These are phyloP conservation scores for Wickerhamomyces mucosus DNA, from an alignment of 805 yeast genomes.

Conservation along the genomic window DNA sequence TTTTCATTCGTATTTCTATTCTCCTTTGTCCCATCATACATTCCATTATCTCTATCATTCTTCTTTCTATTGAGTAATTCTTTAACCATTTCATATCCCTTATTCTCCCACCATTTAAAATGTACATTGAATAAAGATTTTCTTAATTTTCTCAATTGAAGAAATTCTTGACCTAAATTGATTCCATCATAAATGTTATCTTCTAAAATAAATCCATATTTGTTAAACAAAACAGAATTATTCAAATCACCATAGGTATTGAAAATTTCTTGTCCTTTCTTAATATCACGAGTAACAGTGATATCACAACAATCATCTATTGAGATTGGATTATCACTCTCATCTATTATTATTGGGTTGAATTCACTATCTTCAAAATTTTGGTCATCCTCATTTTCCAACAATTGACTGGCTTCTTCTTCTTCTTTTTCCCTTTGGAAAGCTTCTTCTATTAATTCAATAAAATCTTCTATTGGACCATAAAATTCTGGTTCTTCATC, in stretches of 20 bases:
- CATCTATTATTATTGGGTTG: constrained; percentile 4
- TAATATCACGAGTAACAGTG: constrained; percentile 34
- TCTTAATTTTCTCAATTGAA: constrained; percentile 23
- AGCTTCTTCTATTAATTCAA: constrained; percentile 21
- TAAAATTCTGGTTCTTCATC: constrained; percentile 15
- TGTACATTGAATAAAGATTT: constrained; percentile 27
- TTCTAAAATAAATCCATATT: constrained; percentile 67
- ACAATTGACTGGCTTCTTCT: constrained; percentile 6
- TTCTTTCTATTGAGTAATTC: constrained; percentile 7
- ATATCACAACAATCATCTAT: constrained; percentile 67
- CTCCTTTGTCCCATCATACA: constrained; percentile 5
- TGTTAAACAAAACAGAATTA: constrained; percentile 55
- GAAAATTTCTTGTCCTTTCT: constrained; percentile 51
- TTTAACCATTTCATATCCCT: constrained; percentile 29
- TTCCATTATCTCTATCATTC: constrained; percentile 9
- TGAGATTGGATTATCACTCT: constrained; percentile 25
- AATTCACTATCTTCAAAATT: constrained; percentile 9
- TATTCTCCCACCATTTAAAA: constrained; percentile 39
- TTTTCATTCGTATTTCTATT: constrained; percentile 9
- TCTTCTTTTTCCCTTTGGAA: constrained; percentile 9
- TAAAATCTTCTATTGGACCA: constrained; percentile 21
- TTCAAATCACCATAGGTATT: constrained; percentile 76
- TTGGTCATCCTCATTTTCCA: constrained; percentile 1
- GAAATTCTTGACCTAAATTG: constrained; percentile 44
- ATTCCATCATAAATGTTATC: constrained; percentile 48